Evolutionary conservation across 2,329 filamentous ascomycete species (phyloP).

Genomic region (Emergomyces orientalis): DNA sequence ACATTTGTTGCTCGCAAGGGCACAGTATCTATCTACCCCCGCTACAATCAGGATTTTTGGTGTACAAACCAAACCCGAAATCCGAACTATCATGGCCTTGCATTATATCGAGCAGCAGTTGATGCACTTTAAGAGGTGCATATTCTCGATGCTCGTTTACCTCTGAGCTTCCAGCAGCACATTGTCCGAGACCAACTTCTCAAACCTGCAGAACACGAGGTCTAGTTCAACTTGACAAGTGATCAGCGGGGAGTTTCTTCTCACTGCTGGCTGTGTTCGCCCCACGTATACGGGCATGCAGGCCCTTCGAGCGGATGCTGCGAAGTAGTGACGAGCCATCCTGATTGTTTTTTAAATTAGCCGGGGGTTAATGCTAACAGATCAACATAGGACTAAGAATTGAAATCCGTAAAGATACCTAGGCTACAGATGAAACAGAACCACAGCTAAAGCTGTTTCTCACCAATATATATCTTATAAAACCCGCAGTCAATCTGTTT

Average conservation of each 20-base stretch:
- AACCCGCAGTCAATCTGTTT: background rate
- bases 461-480: background rate
- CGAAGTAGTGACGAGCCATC: background rate
- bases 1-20: background rate
- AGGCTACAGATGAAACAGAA: background rate
- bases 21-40: no score
- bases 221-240: background rate
- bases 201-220: background rate
- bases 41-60: background rate
- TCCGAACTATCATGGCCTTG: no score
- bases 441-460: background rate
- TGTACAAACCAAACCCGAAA: background rate
- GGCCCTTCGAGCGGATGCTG: background rate
- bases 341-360: background rate
- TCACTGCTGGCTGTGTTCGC: background rate
- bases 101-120: no score
- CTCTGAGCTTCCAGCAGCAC: background rate
- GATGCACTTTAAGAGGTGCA: background rate
- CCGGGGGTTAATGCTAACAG: background rate
- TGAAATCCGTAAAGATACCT: background rate
- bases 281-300: background rate
- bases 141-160: background rate
- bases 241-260: background rate
- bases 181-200: background rate
- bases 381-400: background rate